These are phyloP conservation scores for Phylloporus arenicola DNA, from an alignment of 768 basidiomycete genomes.

Conservation along the genomic window DNA sequence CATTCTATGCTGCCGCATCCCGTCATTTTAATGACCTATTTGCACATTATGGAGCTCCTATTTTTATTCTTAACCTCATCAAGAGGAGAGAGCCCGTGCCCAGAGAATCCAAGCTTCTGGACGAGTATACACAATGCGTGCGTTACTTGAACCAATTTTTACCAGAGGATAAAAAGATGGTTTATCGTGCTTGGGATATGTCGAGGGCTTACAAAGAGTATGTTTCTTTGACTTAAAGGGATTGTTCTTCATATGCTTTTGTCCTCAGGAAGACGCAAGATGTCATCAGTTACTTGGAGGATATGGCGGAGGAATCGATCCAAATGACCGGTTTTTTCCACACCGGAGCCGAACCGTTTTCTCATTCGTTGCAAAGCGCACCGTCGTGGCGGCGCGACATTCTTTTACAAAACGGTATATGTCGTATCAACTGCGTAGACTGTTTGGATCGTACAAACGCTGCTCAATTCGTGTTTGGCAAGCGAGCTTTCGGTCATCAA, in stretches of 20 bases:
- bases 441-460: constrained; percentile 96
- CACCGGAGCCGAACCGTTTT: constrained; percentile 81
- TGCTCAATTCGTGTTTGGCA: constrained; percentile 95
- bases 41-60: constrained; percentile 80
- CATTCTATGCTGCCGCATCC: constrained; percentile 90
- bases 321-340: constrained; percentile 94
- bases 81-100: constrained; percentile 76
- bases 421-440: constrained; percentile 94
- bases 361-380: constrained; percentile 51
- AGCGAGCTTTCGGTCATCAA: constrained; percentile 91
- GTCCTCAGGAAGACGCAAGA: constrained; percentile 80
- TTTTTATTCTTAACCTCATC: constrained; percentile 91
- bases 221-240: constrained; percentile 14
- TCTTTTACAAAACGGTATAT: constrained; percentile 85
- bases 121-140: constrained; percentile 90
- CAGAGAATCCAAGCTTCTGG: constrained; percentile 83
- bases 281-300: constrained; percentile 91
- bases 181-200: constrained; percentile 96
- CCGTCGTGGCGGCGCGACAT: constrained; percentile 57
- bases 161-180: constrained; percentile 78
- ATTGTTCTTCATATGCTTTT: background rate
- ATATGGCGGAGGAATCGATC: constrained; percentile 90
- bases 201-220: constrained; percentile 90
- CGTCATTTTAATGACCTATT: constrained; percentile 91
- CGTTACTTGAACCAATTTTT: constrained; percentile 93